Evolutionary conservation across 441 rosid species (phyloP).

Genomic region (Populus trichocarpa): DNA sequence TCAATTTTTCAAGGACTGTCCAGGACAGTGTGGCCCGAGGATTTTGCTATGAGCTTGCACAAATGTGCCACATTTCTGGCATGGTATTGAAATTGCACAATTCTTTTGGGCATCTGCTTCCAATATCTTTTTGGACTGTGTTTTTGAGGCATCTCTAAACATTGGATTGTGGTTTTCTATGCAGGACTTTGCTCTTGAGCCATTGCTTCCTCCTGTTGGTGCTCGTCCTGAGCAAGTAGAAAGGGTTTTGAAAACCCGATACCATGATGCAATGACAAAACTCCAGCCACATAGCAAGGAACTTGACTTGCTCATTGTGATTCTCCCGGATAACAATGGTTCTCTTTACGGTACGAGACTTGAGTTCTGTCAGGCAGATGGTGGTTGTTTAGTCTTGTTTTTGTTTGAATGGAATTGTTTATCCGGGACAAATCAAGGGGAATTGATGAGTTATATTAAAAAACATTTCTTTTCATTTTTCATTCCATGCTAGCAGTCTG

Average conservation of each 20-base stretch:
- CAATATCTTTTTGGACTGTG: neutral
- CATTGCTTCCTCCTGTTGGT: conserved; percentile 60
- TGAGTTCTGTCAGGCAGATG: neutral
- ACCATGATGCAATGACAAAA: conserved; percentile 77
- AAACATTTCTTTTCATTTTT: neutral
- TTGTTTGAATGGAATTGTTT: too few relatives aligned
- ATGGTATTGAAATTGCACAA: conserved; percentile 46
- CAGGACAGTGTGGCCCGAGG: conserved; percentile 66
- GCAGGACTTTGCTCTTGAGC: conserved; percentile 72
- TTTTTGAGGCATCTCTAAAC: neutral
- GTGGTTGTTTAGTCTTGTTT: neutral
- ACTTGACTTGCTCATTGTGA: conserved; percentile 84
- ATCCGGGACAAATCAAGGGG: neutral
- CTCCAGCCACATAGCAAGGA: conserved; percentile 63
- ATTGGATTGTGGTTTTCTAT: conserved; percentile 18
- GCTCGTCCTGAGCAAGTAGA: conserved; percentile 93
- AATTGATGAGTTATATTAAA: neutral
- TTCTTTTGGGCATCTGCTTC: neutral
- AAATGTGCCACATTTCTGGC: conserved; percentile 81
- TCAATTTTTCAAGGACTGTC: conserved; percentile 75
- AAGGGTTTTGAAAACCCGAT: conserved; percentile 68
- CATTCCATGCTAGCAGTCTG: neutral
- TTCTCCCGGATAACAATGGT: conserved; percentile 91
- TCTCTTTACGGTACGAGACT: conserved; percentile 70
- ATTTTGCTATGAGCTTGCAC: conserved; percentile 85